A percentile compares a stretch with the other conserved stretches of the same genome.
phyloP scores from a whole-genome alignment of 352 stramenopile species.

The Phytophthora litchii region DNA sequence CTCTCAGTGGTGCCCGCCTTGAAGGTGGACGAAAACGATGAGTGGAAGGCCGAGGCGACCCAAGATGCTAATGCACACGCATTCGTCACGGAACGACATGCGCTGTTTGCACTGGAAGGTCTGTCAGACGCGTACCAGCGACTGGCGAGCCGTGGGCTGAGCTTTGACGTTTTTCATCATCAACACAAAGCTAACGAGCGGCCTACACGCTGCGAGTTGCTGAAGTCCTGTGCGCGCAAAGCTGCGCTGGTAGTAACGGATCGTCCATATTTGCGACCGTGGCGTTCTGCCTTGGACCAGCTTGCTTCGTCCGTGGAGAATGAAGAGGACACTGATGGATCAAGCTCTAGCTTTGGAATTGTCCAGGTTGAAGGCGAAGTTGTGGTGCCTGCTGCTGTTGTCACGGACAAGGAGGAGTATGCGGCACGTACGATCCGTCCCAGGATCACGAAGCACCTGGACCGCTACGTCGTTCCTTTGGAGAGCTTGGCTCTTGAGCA shows the following conservation, averaged over 20 bases:
- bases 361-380: conserved; percentile 98
- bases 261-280: conserved; percentile 72
- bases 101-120: conserved; percentile 77
- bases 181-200: conserved; percentile 24
- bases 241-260: conserved; percentile 80
- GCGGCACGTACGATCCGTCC: conserved; percentile 97
- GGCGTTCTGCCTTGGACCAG: conserved; percentile 46
- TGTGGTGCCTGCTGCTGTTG: conserved; percentile 94
- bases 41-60: conserved; percentile 38
- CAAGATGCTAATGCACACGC: conserved; percentile 69
- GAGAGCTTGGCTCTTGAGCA: conserved; percentile 41
- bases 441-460: conserved; percentile 94
- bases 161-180: conserved; percentile 71
- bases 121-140: conserved; percentile 49
- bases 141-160: conserved; percentile 55
- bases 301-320: conserved; percentile 42
- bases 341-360: conserved; percentile 53
- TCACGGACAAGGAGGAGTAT: conserved; percentile 95
- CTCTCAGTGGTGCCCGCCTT: conserved; percentile 41
- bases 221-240: conserved; percentile 48
- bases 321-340: conserved; percentile 30
- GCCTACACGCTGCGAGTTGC: conserved; percentile 43
- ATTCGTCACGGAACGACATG: conserved; percentile 73
- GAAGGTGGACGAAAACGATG: conserved; percentile 16
- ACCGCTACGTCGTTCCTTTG: conserved; percentile 83